Evolutionary conservation across 805 yeast genomes (phyloP), one percentile per base, ranked within the genome.

Genomic region (Candida saitoana): DNA sequence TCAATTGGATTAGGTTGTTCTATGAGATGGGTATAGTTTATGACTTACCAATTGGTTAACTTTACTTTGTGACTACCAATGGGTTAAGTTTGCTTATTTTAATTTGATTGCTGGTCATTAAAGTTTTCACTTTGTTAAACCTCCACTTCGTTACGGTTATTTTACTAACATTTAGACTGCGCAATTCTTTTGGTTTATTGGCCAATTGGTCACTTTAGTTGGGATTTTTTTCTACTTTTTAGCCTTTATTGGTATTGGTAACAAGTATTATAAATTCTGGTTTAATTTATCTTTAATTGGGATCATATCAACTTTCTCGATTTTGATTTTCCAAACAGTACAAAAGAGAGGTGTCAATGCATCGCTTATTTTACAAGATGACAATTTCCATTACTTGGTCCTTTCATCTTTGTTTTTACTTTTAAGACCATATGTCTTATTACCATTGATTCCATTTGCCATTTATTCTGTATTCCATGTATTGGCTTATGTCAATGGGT

Each of bases 401-500:
- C 38, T 49, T 75, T 46, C 69, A 69, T 34, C 78, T 80, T 80
- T 63, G 74, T 55, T 48, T 34, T 53, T 69, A 29, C 36, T 76
- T 4, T 57, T 81, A 44, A 75, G 88, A 50, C 80, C 83, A 36
- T 77, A 74, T 45, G 76, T 77, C 48, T 62, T 77, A 25, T 57
- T 86, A 42, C 75, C 95, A 2, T 65, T 84, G 48, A 59, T 82
- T 18, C 95, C 97, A 42, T 88, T 85, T 57, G 69, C 79, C 36
- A 67, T 86, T 43, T 90, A 84, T 62, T 83, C 96, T 5, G 57
- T 81, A 15, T 89, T 91, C 78, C 97, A 90, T 60, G 80, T 79
- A 8, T 68, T 89, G 55, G 81, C 84, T 15, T 91, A 87, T 67
- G 49, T 76, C 41, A 79, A 84, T 51, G 72, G 79, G 33, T 75